Evolutionary conservation across 2,329 filamentous ascomycete species (phyloP).

Genomic region (Aspergillus tanneri): DNA sequence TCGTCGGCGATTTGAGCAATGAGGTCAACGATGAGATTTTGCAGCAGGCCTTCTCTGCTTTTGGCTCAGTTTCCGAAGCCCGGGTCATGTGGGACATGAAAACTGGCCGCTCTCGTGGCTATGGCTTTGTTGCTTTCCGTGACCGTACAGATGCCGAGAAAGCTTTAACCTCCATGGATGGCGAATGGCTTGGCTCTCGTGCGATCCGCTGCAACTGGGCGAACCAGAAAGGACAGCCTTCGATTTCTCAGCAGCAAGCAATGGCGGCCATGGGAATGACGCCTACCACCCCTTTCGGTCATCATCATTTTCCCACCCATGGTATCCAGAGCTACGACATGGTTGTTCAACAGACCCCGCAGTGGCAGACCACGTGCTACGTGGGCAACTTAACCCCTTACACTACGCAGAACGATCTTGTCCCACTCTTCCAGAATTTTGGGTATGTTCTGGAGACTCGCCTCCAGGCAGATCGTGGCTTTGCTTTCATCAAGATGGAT

Average conservation of each 20-base stretch:
- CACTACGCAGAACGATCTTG: slow-evolving; percentile 91
- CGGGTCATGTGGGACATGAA: slow-evolving; percentile 99
- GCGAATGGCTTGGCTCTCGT: slow-evolving; percentile 96
- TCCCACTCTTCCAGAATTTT: slow-evolving; percentile 98
- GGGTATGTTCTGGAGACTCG: slow-evolving; percentile 96
- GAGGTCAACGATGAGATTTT: slow-evolving; percentile 98
- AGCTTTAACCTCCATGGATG: slow-evolving; percentile 95
- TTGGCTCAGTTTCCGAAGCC: slow-evolving; percentile 93
- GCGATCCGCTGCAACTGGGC: slow-evolving; percentile 99
- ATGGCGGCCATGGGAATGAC: slow-evolving; percentile 99
- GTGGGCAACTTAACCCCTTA: slow-evolving; percentile 97
- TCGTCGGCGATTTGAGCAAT: slow-evolving; percentile 95
- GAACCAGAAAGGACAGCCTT: slow-evolving; percentile 99
- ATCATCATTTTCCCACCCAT: slow-evolving; percentile 96
- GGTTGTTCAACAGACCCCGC: slow-evolving; percentile 89
- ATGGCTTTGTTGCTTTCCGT: slow-evolving; percentile 96
- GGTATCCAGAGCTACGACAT: slow-evolving; percentile 97
- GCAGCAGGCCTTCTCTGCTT: slow-evolving; percentile 89
- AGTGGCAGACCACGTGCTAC: slow-evolving; percentile 98
- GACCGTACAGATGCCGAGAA: slow-evolving; percentile 93
- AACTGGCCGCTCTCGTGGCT: slow-evolving; percentile 93
- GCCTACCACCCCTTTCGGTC: slow-evolving; percentile 90
- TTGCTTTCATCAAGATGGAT: slow-evolving; percentile 99
- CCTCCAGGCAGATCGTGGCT: slow-evolving; percentile 96
- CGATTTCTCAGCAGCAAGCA: slow-evolving; percentile 94